Percentiles rank a stretch among this genome's conserved stretches.
Evolutionary conservation across 2,329 filamentous ascomycete species (phyloP).

Genomic region (Teratosphaeria pseudoeucalypti): DNA sequence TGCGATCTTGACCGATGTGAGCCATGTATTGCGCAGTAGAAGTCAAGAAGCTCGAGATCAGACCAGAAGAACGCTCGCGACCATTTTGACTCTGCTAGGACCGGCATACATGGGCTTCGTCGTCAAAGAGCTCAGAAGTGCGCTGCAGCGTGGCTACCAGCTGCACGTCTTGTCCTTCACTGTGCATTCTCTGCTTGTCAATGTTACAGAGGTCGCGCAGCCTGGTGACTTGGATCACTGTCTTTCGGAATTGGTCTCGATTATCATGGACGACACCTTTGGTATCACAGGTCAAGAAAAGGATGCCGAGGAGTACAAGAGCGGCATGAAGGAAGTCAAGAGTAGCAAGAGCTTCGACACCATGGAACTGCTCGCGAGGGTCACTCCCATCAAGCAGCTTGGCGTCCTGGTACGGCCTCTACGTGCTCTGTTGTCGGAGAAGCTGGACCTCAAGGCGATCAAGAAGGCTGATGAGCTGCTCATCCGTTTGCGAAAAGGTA

Average conservation of each 20-base stretch:
- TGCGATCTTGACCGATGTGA: constrained; percentile 79
- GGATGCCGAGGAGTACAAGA: constrained; percentile 89
- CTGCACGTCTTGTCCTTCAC: constrained; percentile 92
- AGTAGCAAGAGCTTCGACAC: constrained; percentile 97
- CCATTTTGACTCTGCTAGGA: constrained; percentile 72
- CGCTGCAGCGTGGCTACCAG: constrained; percentile 78
- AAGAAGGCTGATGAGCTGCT: constrained; percentile 87
- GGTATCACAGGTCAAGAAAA: constrained; percentile 89
- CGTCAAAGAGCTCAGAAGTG: constrained; percentile 77
- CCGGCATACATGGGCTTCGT: constrained; percentile 81
- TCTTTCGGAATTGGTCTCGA: constrained; percentile 61
- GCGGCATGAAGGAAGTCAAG: constrained; percentile 94
- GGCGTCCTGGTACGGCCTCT: constrained; percentile 69
- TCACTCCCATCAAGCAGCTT: constrained; percentile 63
- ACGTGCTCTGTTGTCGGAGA: constrained; percentile 68
- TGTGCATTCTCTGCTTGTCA: constrained; percentile 79
- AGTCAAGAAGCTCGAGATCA: constrained; percentile 82
- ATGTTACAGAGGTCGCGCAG: constrained; percentile 58
- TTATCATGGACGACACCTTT: constrained; percentile 97
- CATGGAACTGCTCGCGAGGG: constrained; percentile 83
- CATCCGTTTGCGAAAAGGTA: constrained; percentile 68
- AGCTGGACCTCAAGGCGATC: constrained; percentile 69
- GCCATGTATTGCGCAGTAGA: constrained; percentile 82
- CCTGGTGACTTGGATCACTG: constrained; percentile 88
- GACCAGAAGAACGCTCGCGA: constrained; percentile 75